Base-by-base conservation (phyloP, 2,329 filamentous ascomycete genomes). In the Polytolypa hystricis region DNA sequence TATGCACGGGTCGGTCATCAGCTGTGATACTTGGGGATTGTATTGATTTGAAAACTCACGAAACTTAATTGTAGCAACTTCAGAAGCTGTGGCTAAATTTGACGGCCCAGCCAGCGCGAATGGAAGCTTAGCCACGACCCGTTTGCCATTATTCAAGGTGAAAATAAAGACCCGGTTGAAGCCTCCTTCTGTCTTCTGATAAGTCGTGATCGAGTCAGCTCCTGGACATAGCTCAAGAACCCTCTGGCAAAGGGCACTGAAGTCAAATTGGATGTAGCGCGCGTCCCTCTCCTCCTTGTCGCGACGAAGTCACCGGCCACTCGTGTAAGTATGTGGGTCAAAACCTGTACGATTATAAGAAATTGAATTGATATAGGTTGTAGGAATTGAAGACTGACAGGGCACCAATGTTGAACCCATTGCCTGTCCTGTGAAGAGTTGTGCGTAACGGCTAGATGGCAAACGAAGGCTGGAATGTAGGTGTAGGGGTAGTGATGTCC, bases 121-220 rank as follows among this genome's bases (percentile, higher is more conserved):
- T 2, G 62, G 64, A n/a, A 68, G 39, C 45, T 56, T 60, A 2
- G 60, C 65, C 11, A 68, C 56, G 15, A 65, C 38, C 14, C 44
- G 46, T 42, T 47, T 48, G 5, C 37, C 56, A 47, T 62, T 57
- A 32, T 68, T 47, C 27, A 60, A 52, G 12, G 49, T 51, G 37
- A 68, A 58, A 23, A 66, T 51, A 34, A 69, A 66, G 17, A 60
- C 60, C 44, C 60, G 48, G 38, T 66, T 68, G 41, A 58, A 67
- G 2, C 58, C 55, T 4, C 65, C 61, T 51, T 69, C 64, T 33
- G 56, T 52, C 48, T 69, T 68, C 33, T 58, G 49, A 40, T 49
- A 66, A 11, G 38, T 47, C 36, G 39, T 40, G 27, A 68, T 52
- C 7, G 43, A 44, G 9, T 23, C 49, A 26, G 61, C 58, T 27